Evolutionary conservation across 306 rosid species (phyloP).

Genomic region (Carpinus fangiana): DNA sequence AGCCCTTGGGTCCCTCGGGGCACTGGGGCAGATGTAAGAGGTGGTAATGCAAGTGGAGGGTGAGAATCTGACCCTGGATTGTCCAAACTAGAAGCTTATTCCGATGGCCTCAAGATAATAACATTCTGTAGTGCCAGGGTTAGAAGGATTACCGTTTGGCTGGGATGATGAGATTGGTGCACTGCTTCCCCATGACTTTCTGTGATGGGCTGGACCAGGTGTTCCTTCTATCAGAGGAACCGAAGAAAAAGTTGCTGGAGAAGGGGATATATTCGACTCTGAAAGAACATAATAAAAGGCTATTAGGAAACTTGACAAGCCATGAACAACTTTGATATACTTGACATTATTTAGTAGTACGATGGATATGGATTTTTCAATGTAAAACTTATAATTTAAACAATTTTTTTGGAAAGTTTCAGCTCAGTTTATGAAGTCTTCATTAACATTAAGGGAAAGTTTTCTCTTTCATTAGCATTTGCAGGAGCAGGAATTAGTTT

Average conservation of each 20-base stretch:
- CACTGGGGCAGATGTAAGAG: conserved; percentile 44
- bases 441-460: background rate
- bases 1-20: conserved; percentile 34
- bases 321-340: conserved; percentile 3
- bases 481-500: background rate
- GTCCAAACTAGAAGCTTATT: conserved; percentile 29
- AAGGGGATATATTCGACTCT: conserved; percentile 55
- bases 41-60: conserved; percentile 44
- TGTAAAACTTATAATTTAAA: background rate
- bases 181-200: conserved; percentile 39
- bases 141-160: conserved; percentile 51
- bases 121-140: conserved; percentile 13
- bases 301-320: conserved; percentile 19
- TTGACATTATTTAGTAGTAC: background rate
- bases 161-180: conserved; percentile 47
- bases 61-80: conserved; percentile 52
- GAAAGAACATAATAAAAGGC: conserved; percentile 22
- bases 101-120: conserved; percentile 17
- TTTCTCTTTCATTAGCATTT: background rate
- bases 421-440: background rate
- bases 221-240: conserved; percentile 47
- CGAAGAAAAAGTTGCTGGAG: conserved; percentile 44
- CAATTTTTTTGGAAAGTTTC: background rate
- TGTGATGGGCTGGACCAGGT: conserved; percentile 35
- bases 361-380: background rate